These are phyloP conservation scores for Echria macrotheca DNA, from an alignment of 495 filamentous ascomycete genomes.

Conservation along the genomic window DNA sequence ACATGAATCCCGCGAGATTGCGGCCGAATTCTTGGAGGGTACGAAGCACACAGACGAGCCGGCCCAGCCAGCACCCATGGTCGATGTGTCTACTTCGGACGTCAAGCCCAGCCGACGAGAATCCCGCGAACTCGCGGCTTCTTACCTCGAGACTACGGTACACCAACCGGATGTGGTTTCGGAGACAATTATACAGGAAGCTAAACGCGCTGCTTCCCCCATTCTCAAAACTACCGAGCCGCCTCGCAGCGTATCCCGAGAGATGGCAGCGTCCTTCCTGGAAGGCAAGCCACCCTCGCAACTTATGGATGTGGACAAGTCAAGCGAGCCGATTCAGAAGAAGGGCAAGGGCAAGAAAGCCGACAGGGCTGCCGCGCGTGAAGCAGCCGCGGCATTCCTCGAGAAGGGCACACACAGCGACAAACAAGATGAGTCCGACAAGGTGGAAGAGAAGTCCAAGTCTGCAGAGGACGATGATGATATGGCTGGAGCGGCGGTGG, in stretches of 20 bases:
- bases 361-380: conserved; percentile 3
- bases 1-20: neutral
- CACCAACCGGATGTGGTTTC: too few species aligned
- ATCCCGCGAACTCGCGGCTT: neutral
- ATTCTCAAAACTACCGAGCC: too few species aligned
- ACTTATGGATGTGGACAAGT: too few species aligned
- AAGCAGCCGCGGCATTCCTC: conserved; percentile 11
- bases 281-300: too few species aligned
- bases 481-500: conserved; percentile 13
- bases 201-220: too few species aligned
- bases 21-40: neutral
- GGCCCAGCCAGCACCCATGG: neutral
- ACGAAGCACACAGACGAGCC: too few species aligned
- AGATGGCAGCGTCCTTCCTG: too few species aligned
- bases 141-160: neutral
- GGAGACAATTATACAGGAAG: too few species aligned
- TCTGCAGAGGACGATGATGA: conserved; percentile 7
- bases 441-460: conserved; percentile 5
- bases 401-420: conserved; percentile 2
- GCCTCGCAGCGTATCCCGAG: too few species aligned
- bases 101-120: neutral
- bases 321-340: neutral
- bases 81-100: neutral
- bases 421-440: conserved; percentile 6
- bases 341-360: neutral